phyloP scores from a whole-genome alignment of 1,284 basidiomycete genomes.

The Puccinia triticina region DNA sequence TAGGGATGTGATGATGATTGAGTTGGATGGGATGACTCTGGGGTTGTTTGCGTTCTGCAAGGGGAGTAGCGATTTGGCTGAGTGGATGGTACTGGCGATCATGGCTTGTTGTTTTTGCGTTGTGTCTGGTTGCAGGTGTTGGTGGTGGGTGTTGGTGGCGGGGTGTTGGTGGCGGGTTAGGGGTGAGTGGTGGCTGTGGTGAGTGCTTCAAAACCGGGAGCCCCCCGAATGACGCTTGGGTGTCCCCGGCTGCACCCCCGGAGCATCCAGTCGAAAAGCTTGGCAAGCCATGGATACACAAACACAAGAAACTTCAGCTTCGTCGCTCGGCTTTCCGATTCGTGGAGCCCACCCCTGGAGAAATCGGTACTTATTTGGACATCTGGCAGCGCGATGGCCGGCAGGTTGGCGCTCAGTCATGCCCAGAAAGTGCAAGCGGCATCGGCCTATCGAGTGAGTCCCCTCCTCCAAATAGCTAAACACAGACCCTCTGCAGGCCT shows the following conservation, averaged over 20 bases:
- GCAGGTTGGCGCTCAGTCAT: background rate
- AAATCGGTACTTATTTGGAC: background rate
- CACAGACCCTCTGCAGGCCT: background rate
- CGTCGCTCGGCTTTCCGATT: too few species aligned
- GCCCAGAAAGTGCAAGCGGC: conserved; percentile 13
- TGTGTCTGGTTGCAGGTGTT: background rate
- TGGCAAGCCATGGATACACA: too few species aligned
- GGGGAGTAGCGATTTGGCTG: background rate
- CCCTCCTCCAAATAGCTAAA: background rate
- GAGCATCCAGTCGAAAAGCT: too few species aligned
- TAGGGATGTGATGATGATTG: conserved; percentile 42
- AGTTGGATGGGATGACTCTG: conserved; percentile 6
- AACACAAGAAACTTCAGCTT: too few species aligned
- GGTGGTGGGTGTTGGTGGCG: too few species aligned
- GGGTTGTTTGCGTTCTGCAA: background rate
- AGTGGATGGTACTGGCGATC: conserved; percentile 22
- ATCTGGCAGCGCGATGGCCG: background rate
- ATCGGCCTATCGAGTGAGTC: conserved; percentile 22
- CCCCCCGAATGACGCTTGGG: too few species aligned
- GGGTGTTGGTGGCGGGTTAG: too few species aligned
- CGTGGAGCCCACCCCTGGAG: too few species aligned
- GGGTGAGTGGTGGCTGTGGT: too few species aligned
- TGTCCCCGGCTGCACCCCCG: too few species aligned
- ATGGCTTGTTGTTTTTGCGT: background rate
- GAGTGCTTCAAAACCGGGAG: too few species aligned